These are phyloP conservation scores for Fusarium annulatum DNA, from an alignment of 2,329 filamentous ascomycete species.

Conservation along the genomic window DNA sequence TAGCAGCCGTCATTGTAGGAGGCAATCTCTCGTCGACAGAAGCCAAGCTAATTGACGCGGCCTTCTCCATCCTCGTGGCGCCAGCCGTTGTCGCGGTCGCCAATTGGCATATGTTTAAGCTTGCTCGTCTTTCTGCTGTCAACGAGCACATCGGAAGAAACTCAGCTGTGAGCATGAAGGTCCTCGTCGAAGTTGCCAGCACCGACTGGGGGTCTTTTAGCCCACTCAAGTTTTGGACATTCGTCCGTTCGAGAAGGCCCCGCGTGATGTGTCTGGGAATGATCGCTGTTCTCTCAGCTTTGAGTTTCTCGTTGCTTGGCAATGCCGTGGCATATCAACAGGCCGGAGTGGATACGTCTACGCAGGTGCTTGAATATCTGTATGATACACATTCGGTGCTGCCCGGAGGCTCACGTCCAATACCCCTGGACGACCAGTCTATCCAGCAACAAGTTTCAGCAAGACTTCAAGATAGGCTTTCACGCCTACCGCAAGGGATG, in stretches of 20 bases:
- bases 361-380: conserved; percentile 20
- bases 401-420: background rate
- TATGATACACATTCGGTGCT: conserved; percentile 13
- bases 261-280: conserved; percentile 19
- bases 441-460: background rate
- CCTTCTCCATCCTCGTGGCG: conserved; percentile 28
- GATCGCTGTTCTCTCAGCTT: conserved; percentile 16
- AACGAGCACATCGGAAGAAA: conserved; percentile 24
- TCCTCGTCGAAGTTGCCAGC: conserved; percentile 24
- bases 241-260: conserved; percentile 18
- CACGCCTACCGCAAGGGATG: background rate
- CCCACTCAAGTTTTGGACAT: conserved; percentile 26
- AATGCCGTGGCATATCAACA: conserved; percentile 27
- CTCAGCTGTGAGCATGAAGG: conserved; percentile 25
- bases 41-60: conserved; percentile 32
- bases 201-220: conserved; percentile 33
- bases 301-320: conserved; percentile 24
- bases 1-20: conserved; percentile 12
- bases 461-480: conserved; percentile 1
- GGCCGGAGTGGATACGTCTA: background rate
- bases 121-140: conserved; percentile 24
- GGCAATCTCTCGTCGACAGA: conserved; percentile 11
- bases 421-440: background rate
- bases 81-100: conserved; percentile 12
- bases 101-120: conserved; percentile 35